Conservation (phyloP, 371 early-diverging fungal genomes). For the Parasitella parasitica region DNA sequence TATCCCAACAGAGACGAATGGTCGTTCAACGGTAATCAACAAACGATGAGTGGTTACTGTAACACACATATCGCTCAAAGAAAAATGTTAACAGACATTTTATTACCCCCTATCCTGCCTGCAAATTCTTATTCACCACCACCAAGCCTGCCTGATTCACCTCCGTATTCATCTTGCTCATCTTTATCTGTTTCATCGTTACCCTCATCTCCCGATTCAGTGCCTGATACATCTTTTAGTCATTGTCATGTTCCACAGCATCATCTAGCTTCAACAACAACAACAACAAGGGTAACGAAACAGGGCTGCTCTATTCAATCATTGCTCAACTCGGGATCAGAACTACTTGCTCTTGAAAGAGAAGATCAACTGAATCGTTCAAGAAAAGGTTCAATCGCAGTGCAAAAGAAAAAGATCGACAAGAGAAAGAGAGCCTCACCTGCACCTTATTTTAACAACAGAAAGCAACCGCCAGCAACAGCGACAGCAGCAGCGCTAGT, state of each 20-base stretch:
- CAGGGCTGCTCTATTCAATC: constrained; percentile 41
- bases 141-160: constrained; percentile 7
- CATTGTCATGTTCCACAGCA: constrained; percentile 1
- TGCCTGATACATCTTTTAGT: constrained; percentile 4
- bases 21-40: not conserved
- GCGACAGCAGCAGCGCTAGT: constrained; percentile 10
- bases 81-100: not conserved
- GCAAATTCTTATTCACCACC: not conserved
- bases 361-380: constrained; percentile 4
- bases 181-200: constrained; percentile 19
- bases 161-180: constrained; percentile 13
- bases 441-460: not conserved
- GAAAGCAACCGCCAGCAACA: no score
- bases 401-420: not conserved
- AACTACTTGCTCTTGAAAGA: constrained; percentile 23
- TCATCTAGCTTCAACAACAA: not conserved
- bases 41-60: not conserved
- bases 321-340: constrained; percentile 38
- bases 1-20: constrained; percentile 1
- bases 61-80: not conserved
- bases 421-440: not conserved
- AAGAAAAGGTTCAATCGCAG: not conserved
- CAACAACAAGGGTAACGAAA: not conserved
- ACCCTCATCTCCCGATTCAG: constrained; percentile 24
- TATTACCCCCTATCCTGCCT: constrained; percentile 9